Conservation (phyloP, 768 basidiomycete species). For the Podaxis sp. region DNA sequence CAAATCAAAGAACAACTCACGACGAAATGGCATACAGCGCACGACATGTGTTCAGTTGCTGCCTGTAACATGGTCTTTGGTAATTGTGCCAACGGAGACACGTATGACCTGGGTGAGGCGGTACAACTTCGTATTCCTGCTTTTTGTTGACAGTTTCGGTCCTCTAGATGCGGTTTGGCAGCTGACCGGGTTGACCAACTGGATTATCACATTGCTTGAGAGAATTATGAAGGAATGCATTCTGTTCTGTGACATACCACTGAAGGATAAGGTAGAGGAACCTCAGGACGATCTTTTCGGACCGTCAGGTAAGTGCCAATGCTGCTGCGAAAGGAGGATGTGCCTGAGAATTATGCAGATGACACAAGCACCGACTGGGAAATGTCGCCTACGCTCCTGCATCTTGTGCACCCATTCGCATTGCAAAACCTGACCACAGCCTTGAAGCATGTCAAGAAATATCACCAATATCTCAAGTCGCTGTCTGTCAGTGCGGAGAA, state of each 20-base stretch:
- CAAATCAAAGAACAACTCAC: constrained; percentile 40
- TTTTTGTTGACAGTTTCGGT: background rate
- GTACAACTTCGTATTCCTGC: background rate
- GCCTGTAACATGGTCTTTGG: constrained; percentile 66
- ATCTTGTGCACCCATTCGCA: constrained; percentile 62
- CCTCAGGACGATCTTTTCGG: constrained; percentile 18
- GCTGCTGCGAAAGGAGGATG: too few species aligned
- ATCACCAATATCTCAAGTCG: constrained; percentile 51
- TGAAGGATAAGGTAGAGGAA: constrained; percentile 14
- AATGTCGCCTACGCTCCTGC: constrained; percentile 40
- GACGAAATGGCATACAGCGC: constrained; percentile 58
- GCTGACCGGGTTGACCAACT: constrained; percentile 58
- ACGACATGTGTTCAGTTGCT: constrained; percentile 64
- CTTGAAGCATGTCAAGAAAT: constrained; percentile 56
- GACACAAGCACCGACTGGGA: background rate
- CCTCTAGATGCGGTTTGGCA: constrained; percentile 70
- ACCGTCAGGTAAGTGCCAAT: constrained; percentile 7
- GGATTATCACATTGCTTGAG: constrained; percentile 63
- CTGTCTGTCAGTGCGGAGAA: constrained; percentile 60
- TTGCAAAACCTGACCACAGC: constrained; percentile 50
- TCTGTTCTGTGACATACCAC: constrained; percentile 29
- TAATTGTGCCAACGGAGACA: constrained; percentile 59
- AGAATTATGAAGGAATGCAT: constrained; percentile 57
- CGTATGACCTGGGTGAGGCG: constrained; percentile 61
- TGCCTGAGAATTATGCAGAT: background rate